A percentile compares a stretch with the other conserved stretches of the same genome.
These are phyloP conservation scores for Tulasnella sp. DNA, from an alignment of 768 basidiomycete genomes.

Conservation along the genomic window DNA sequence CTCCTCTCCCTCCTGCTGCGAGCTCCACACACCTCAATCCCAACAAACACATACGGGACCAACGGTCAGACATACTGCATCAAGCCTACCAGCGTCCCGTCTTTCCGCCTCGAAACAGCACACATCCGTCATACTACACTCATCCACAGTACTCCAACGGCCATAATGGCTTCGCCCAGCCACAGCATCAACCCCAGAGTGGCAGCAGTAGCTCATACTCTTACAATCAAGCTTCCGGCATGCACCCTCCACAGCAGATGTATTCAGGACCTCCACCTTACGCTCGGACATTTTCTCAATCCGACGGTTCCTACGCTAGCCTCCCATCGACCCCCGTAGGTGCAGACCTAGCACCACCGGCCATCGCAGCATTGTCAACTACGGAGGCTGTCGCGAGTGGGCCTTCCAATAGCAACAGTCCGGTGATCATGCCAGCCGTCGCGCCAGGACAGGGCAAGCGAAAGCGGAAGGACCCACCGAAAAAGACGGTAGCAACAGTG, in stretches of 20 bases:
- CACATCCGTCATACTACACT: constrained; percentile 40
- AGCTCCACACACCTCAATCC: constrained; percentile 11
- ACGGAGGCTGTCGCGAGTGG: no score
- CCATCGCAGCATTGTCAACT: constrained; percentile 25
- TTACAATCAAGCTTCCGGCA: constrained; percentile 43
- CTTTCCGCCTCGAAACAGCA: constrained; percentile 24
- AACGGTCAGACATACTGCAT: constrained; percentile 26
- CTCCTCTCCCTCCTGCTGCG: constrained; percentile 12
- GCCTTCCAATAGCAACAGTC: constrained; percentile 32
- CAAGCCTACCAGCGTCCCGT: constrained; percentile 27
- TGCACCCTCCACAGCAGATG: constrained; percentile 39
- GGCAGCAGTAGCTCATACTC: constrained; percentile 26
- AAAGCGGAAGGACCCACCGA: constrained; percentile 29
- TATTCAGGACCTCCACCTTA: constrained; percentile 35
- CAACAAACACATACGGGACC: constrained; percentile 6
- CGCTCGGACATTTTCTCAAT: constrained; percentile 26
- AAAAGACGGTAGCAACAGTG: neutral
- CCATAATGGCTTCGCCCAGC: constrained; percentile 18
- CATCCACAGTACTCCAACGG: constrained; percentile 44
- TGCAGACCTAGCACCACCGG: constrained; percentile 26
- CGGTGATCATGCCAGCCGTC: constrained; percentile 44
- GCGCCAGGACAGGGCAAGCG: constrained; percentile 25
- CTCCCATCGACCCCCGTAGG: constrained; percentile 24
- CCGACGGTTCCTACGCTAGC: constrained; percentile 25
- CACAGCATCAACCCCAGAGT: no score